Conservation (phyloP, 495 filamentous ascomycete species). For the Hamigera avellanea region DNA sequence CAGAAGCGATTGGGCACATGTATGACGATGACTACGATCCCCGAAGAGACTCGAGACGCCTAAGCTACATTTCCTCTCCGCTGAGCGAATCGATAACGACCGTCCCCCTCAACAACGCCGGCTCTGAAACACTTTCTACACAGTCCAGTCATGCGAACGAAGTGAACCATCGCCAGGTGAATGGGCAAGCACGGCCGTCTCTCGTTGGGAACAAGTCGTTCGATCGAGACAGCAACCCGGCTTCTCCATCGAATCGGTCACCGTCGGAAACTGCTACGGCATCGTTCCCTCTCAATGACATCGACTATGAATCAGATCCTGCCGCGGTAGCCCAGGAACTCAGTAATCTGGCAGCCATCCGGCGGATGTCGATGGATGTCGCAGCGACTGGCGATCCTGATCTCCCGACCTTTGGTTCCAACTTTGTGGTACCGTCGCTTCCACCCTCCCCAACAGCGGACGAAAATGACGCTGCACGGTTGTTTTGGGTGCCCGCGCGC, state of each 20-base stretch:
- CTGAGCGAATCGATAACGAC: constrained; percentile 36
- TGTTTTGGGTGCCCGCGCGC: constrained; percentile 94
- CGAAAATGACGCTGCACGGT: constrained; percentile 75
- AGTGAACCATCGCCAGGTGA: constrained; percentile 15
- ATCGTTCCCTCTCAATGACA: constrained; percentile 78
- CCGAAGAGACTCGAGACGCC: constrained; percentile 46
- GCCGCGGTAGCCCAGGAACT: constrained; percentile 90
- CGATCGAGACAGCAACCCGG: constrained; percentile 37
- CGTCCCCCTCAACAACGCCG: constrained; percentile 25
- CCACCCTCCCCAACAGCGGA: constrained; percentile 62
- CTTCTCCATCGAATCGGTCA: constrained; percentile 48
- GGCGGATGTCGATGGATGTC: constrained; percentile 98
- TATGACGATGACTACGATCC: constrained; percentile 78
- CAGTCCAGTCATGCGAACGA: constrained; percentile 21
- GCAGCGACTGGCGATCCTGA: constrained; percentile 85
- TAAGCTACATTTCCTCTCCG: constrained; percentile 52
- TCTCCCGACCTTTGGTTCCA: constrained; percentile 67
- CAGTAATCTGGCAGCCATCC: constrained; percentile 86
- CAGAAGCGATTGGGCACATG: constrained; percentile 92
- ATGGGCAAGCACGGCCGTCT: constrained; percentile 31
- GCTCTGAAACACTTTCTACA: constrained; percentile 32
- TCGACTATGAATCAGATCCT: constrained; percentile 83
- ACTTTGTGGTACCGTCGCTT: constrained; percentile 51
- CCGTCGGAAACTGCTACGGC: constrained; percentile 58
- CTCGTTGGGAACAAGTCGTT: constrained; percentile 30